Conservation (phyloP, 768 basidiomycete species). For the Lyophyllum decastes region DNA sequence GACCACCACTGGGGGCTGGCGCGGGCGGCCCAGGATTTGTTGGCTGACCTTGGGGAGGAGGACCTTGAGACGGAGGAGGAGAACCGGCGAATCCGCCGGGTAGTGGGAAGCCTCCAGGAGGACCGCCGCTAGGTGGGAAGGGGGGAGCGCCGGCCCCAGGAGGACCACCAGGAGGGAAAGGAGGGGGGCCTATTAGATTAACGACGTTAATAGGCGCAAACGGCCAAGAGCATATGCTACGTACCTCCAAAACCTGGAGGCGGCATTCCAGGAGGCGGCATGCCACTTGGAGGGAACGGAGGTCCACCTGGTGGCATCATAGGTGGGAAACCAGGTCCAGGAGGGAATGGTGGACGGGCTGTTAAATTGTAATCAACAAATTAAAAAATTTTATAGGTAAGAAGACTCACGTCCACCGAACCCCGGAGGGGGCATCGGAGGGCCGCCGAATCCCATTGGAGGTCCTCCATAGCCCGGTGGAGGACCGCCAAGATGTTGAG, state of each 20-base stretch:
- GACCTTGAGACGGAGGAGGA: slow-evolving; percentile 24
- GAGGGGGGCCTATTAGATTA: slow-evolving; percentile 2
- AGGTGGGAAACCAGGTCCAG: slow-evolving; percentile 57
- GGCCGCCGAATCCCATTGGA: slow-evolving; percentile 48
- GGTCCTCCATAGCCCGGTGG: slow-evolving; percentile 49
- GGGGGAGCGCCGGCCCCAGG: slow-evolving; percentile 37
- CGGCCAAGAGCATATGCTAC: slow-evolving; percentile 13
- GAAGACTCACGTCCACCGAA: slow-evolving; percentile 52
- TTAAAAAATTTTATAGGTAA: neutral
- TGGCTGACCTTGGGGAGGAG: slow-evolving; percentile 31
- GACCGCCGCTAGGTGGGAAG: slow-evolving; percentile 50
- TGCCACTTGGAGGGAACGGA: slow-evolving; percentile 71
- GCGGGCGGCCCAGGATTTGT: slow-evolving; percentile 24
- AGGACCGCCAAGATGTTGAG: slow-evolving; percentile 71
- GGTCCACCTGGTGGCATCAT: slow-evolving; percentile 59
- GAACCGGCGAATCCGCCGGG: slow-evolving; percentile 29
- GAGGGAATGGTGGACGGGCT: slow-evolving; percentile 75
- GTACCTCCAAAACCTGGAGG: slow-evolving; percentile 50
- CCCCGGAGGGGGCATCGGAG: slow-evolving; percentile 46
- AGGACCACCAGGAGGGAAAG: slow-evolving; percentile 8
- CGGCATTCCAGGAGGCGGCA: slow-evolving; percentile 48
- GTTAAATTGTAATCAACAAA: slow-evolving; percentile 3
- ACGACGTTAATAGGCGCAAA: neutral
- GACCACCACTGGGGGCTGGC: slow-evolving; percentile 39
- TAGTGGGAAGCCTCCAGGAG: slow-evolving; percentile 45